Conservation (phyloP, 2,329 filamentous ascomycete genomes). For the Gremmenia infestans region DNA sequence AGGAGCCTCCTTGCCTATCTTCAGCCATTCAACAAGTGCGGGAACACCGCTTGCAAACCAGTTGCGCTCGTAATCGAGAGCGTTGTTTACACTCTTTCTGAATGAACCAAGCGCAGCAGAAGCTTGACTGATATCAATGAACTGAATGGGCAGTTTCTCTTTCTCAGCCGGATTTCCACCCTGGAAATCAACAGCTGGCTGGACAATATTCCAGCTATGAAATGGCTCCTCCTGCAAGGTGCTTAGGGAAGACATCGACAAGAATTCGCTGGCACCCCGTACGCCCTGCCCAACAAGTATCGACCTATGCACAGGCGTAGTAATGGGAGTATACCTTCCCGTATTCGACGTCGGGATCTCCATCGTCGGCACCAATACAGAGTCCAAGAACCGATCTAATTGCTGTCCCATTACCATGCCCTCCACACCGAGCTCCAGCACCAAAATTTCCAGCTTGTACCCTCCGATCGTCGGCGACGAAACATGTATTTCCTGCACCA, state of each 20-base stretch:
- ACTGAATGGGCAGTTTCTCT: slow-evolving; percentile 41
- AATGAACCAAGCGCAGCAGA: slow-evolving; percentile 60
- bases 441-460: slow-evolving; percentile 59
- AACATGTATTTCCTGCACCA: slow-evolving; percentile 55
- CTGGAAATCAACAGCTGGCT: slow-evolving; percentile 54
- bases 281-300: slow-evolving; percentile 71
- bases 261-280: slow-evolving; percentile 45
- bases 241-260: slow-evolving; percentile 29
- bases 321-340: slow-evolving; percentile 60
- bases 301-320: slow-evolving; percentile 79
- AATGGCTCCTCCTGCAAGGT: slow-evolving; percentile 40
- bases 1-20: slow-evolving; percentile 35
- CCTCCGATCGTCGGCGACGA: slow-evolving; percentile 58
- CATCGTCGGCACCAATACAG: slow-evolving; percentile 70
- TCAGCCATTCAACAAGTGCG: slow-evolving; percentile 61
- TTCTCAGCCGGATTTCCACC: slow-evolving; percentile 30
- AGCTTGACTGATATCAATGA: slow-evolving; percentile 61
- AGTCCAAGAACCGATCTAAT: slow-evolving; percentile 50
- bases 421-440: slow-evolving; percentile 47
- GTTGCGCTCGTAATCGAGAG: slow-evolving; percentile 64
- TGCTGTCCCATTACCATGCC: slow-evolving; percentile 38
- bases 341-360: slow-evolving; percentile 62
- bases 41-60: slow-evolving; percentile 72
- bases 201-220: slow-evolving; percentile 38
- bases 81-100: slow-evolving; percentile 64